Percentiles rank a stretch among this genome's conserved stretches.
phyloP scores from a whole-genome alignment of 805 yeast genomes.

The Nakazawaea wyomingensis region DNA sequence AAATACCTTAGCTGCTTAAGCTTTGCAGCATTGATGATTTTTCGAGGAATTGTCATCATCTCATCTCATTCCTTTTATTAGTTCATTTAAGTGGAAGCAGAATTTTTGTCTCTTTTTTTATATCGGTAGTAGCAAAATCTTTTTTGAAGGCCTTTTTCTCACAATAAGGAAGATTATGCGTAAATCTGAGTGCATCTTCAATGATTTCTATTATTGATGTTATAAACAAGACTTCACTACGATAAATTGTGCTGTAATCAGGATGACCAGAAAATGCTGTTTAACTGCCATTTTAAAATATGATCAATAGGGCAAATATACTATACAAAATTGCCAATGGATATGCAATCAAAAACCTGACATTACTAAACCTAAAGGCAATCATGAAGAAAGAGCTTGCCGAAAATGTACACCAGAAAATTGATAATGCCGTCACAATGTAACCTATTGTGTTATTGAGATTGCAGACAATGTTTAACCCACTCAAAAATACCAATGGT shows the following conservation, averaged over 20 bases:
- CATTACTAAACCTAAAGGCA: slow-evolving; percentile 75
- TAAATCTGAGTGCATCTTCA: too few relatives aligned
- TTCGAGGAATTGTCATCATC: neutral
- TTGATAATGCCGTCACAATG: slow-evolving; percentile 56
- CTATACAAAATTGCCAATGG: slow-evolving; percentile 89
- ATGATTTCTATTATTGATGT: too few relatives aligned
- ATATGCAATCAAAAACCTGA: slow-evolving; percentile 86
- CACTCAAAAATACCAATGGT: slow-evolving; percentile 78
- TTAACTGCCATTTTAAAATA: slow-evolving; percentile 38
- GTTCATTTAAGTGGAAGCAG: too few relatives aligned
- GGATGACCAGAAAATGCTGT: neutral
- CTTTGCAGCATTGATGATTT: too few relatives aligned
- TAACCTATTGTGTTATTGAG: slow-evolving; percentile 77
- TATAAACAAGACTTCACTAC: too few relatives aligned
- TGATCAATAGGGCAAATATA: slow-evolving; percentile 93
- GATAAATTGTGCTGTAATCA: too few relatives aligned
- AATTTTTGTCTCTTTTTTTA: too few relatives aligned
- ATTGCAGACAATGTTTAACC: slow-evolving; percentile 58
- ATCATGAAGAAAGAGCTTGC: slow-evolving; percentile 91
- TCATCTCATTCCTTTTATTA: neutral
- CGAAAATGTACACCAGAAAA: slow-evolving; percentile 88
- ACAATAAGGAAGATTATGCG: neutral
- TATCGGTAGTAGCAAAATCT: neutral
- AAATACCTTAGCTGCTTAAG: neutral
- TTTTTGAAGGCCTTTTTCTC: neutral